Conservation (phyloP, 805 yeast species). For the Debaryomyces tyrocola region DNA sequence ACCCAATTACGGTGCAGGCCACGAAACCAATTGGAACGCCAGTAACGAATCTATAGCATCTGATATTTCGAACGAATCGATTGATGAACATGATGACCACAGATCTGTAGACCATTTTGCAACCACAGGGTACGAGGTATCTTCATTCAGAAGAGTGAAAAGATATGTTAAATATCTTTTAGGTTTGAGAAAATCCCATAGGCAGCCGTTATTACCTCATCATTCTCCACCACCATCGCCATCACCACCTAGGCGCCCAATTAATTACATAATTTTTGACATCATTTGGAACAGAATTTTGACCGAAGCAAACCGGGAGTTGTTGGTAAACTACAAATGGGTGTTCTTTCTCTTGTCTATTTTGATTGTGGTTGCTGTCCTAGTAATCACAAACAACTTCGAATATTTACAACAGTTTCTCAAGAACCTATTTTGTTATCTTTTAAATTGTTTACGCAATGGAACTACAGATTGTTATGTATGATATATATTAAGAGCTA, state of each 20-base stretch:
- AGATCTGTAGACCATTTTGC: too few species aligned
- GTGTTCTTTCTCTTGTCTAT: conserved; percentile 6
- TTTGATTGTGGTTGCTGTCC: conserved; percentile 4
- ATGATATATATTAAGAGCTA: conserved; percentile 16
- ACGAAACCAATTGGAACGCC: background rate
- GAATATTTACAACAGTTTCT: conserved; percentile 2
- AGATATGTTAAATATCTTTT: background rate
- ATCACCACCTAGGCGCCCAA: conserved; percentile 3
- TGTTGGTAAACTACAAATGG: conserved; percentile 4
- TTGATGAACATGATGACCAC: background rate
- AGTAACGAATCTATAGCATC: background rate
- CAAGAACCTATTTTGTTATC: conserved; percentile 9
- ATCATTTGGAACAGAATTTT: conserved; percentile 17
- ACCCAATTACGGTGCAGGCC: background rate
- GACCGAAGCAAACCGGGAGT: conserved; percentile 13
- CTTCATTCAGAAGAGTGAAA: background rate
- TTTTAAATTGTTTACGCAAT: conserved; percentile 4
- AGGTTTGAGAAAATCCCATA: conserved; percentile 4
- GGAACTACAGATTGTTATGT: background rate
- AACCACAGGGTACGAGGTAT: background rate
- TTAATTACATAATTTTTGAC: conserved; percentile 5
- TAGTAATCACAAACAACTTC: conserved; percentile 17
- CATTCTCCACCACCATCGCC: conserved; percentile 8
- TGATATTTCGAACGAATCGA: background rate
- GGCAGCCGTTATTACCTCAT: conserved; percentile 19